phyloP scores from a whole-genome alignment of 768 basidiomycete genomes.

The Mycena venus region DNA sequence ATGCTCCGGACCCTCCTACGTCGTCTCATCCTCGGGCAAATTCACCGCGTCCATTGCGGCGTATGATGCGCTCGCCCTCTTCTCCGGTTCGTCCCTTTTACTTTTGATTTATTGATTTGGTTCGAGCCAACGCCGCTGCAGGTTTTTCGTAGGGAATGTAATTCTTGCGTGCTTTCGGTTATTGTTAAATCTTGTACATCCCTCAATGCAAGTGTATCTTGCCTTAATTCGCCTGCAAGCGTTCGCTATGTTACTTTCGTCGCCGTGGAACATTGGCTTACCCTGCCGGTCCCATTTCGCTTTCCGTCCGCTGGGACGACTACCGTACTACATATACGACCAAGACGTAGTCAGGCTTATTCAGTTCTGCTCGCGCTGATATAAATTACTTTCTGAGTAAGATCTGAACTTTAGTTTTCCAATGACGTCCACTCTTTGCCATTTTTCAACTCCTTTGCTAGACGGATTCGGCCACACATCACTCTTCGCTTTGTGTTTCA shows the following conservation, averaged over 20 bases:
- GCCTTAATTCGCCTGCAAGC: slow-evolving; percentile 3
- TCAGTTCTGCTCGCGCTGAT: no score
- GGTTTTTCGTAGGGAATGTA: slow-evolving; percentile 14
- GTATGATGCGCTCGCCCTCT: slow-evolving; percentile 25
- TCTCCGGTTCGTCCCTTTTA: slow-evolving; percentile 14
- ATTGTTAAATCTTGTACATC: slow-evolving; percentile 18
- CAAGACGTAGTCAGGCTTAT: no score
- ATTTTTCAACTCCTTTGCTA: no score
- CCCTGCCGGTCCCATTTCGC: no score
- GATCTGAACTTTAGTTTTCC: no score
- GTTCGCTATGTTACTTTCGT: neutral
- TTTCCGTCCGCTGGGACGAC: no score
- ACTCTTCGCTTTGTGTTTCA: no score
- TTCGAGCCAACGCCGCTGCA: slow-evolving; percentile 12
- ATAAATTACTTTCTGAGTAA: no score
- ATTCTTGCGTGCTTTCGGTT: neutral
- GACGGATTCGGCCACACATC: no score
- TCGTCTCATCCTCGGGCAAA: slow-evolving; percentile 18
- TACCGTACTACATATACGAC: no score
- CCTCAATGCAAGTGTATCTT: slow-evolving; percentile 6
- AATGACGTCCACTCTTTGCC: no score
- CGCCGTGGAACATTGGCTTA: no score
- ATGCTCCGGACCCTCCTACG: slow-evolving; percentile 22
- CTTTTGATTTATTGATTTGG: slow-evolving; percentile 11
- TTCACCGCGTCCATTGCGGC: slow-evolving; percentile 25